Base-by-base conservation (phyloP, 257 asterid genomes). In the Salvia splendens region DNA sequence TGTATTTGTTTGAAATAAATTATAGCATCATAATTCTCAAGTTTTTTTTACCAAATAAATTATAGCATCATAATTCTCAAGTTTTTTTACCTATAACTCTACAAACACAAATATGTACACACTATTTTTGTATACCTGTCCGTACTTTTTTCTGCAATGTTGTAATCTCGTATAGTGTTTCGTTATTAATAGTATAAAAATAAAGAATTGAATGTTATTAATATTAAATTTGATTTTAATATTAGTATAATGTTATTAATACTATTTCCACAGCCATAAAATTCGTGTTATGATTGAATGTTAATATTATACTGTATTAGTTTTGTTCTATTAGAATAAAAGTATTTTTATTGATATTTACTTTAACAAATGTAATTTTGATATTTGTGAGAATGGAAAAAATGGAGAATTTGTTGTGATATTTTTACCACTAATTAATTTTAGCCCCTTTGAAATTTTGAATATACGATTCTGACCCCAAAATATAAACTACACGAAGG, bases 1-100 rank as follows among this genome's bases (percentile, higher is more conserved):
- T 58, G 32, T 15, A 36, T 58, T 58, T n/a, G 33, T 36, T 57
- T 33, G 20, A n/a, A 33, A 28, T 14, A 57, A 57, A 57, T 33
- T n/a, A 8, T 12, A 36, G 30, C 48, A 3, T 3, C 41, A 58
- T 14, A 35, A 58, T 24, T 58, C 64, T 58, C 14, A 58, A 58
- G 0, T 36, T 58, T 57, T 14, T 56, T 14, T 58, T 14, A 14
- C 64, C 64, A 58, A 58, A 58, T 35, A 15, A 57, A 57, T 33
- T n/a, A 8, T 12, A 36, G 30, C 48, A 3, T 3, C 41, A 58
- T 14, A 35, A 58, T 24, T 58, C 64, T 58, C 14, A 58, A 58
- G 0, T 36, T 58, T 58, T 36, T 9, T 14, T 33, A 15, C 7
- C n/a, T 57, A 8, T 24, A 24, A 24, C 30, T 24, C 30, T 24